A percentile compares a stretch with the other conserved stretches of the same genome.
These are phyloP conservation scores for Byssothecium circinans DNA, from an alignment of 2,329 filamentous ascomycete genomes.

Conservation along the genomic window DNA sequence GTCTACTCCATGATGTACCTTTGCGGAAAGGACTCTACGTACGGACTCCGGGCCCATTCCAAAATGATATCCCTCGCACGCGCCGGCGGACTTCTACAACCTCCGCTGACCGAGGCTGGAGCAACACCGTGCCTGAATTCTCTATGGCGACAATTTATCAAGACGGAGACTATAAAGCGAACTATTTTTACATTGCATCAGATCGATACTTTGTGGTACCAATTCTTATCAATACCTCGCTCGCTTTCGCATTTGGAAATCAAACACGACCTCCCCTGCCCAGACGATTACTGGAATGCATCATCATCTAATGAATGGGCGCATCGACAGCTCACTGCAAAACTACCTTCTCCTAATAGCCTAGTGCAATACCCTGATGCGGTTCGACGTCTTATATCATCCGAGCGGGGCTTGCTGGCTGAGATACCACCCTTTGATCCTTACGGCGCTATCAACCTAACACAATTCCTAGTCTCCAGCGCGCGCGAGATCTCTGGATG, in stretches of 20 bases:
- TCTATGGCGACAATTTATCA: conserved; percentile 18
- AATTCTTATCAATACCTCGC: conserved; percentile 24
- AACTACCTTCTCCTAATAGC: too few relatives aligned
- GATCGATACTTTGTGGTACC: conserved; percentile 25
- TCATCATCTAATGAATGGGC: conserved; percentile 19
- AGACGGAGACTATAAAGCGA: conserved; percentile 17
- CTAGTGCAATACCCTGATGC: too few relatives aligned
- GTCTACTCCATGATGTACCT: conserved; percentile 18
- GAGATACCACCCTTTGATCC: conserved; percentile 23
- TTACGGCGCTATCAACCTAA: conserved; percentile 25
- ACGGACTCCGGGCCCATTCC: conserved; percentile 24
- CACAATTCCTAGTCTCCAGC: conserved; percentile 25
- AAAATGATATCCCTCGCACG: conserved; percentile 22
- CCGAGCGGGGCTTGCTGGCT: conserved; percentile 9
- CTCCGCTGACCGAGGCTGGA: conserved; percentile 7
- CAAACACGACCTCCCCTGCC: conserved; percentile 24
- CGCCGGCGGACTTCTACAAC: conserved; percentile 20
- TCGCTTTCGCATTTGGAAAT: conserved; percentile 28
- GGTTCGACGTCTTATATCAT: conserved; percentile 17
- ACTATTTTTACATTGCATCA: conserved; percentile 24
- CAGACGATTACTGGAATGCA: conserved; percentile 21
- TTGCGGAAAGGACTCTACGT: conserved; percentile 18
- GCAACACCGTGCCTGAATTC: conserved; percentile 16
- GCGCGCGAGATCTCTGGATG: conserved; percentile 27
- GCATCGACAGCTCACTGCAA: conserved; percentile 13